Base-by-base conservation (phyloP, 495 filamentous ascomycete genomes). In the Talaromyces trachyspermus region DNA sequence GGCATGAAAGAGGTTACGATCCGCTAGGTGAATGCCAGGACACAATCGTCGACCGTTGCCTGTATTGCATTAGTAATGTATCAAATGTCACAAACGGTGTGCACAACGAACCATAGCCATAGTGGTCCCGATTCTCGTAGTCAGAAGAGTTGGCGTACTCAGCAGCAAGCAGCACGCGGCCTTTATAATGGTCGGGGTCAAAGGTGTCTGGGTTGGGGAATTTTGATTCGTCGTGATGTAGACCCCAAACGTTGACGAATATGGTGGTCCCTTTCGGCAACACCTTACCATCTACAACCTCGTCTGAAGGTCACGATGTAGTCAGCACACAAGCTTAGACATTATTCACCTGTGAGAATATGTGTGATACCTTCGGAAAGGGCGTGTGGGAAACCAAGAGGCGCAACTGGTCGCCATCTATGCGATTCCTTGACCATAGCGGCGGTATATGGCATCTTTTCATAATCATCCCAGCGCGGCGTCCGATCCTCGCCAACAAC, bases 11-110 rank as follows among this genome's bases (percentile, higher is more conserved):
- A 79, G 52, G 0, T 61, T 69, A 18, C 72, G 65, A 48, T 79
- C 70, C 0, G 75, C 77, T 8, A 80, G 54, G 48, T 77, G 68
- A 10, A 71, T 70, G 3, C 77, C 76, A 7, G 70, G 51, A 27
- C 54, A 59, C 12, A 57, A 49, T 7, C 57, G 54, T 10, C 57
- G 45, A 2, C 57, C 54, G 49, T 40, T 49, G n/a, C n/a, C n/a
- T n/a, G n/a, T n/a, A n/a, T n/a, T n/a, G n/a, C n/a, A n/a, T n/a
- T n/a, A n/a, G n/a, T n/a, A n/a, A n/a, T n/a, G n/a, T n/a, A n/a
- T n/a, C n/a, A n/a, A n/a, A n/a, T n/a, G n/a, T n/a, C n/a, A n/a
- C n/a, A n/a, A n/a, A n/a, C n/a, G n/a, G n/a, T n/a, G n/a, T n/a
- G n/a, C n/a, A n/a, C n/a, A n/a, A n/a, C n/a, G n/a, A n/a, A 0